Conservation (phyloP, 2,329 filamentous ascomycete species). For the Pseudocercospora fuligena region DNA sequence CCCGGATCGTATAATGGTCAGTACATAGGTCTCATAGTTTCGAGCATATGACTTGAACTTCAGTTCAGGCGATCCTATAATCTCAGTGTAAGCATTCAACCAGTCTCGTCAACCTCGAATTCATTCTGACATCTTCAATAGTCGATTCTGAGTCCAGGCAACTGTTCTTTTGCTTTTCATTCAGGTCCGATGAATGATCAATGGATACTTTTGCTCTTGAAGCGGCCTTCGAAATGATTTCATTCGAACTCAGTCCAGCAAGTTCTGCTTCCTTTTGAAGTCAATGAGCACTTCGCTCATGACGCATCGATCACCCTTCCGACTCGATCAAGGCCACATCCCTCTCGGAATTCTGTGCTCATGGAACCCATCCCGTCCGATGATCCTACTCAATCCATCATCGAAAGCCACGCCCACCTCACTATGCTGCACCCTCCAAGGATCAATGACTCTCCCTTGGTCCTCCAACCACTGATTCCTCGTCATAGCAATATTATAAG, state of each 20-base stretch:
- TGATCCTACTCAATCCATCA: conserved; percentile 37
- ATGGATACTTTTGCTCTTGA: too few species aligned
- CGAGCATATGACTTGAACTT: background rate
- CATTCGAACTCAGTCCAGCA: too few species aligned
- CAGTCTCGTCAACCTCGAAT: too few species aligned
- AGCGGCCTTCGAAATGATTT: too few species aligned
- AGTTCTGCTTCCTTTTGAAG: too few species aligned
- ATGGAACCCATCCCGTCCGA: conserved; percentile 34
- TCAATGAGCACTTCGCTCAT: too few species aligned
- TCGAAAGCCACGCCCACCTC: conserved; percentile 35
- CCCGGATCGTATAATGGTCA: conserved; percentile 13
- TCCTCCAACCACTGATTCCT: conserved; percentile 43
- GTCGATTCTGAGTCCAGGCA: background rate
- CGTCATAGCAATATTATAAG: conserved; percentile 54
- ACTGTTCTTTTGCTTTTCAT: background rate
- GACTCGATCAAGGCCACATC: conserved; percentile 35
- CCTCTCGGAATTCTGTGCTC: conserved; percentile 35
- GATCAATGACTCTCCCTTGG: conserved; percentile 32
- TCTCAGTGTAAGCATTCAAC: background rate
- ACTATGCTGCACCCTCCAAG: conserved; percentile 32
- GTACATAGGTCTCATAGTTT: conserved; percentile 15
- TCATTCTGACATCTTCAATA: too few species aligned
- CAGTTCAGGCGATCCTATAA: conserved; percentile 7
- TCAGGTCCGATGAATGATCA: background rate
- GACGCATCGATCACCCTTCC: background rate